Conservation (phyloP, 2,329 filamentous ascomycete genomes). For the Penicillium sp. region DNA sequence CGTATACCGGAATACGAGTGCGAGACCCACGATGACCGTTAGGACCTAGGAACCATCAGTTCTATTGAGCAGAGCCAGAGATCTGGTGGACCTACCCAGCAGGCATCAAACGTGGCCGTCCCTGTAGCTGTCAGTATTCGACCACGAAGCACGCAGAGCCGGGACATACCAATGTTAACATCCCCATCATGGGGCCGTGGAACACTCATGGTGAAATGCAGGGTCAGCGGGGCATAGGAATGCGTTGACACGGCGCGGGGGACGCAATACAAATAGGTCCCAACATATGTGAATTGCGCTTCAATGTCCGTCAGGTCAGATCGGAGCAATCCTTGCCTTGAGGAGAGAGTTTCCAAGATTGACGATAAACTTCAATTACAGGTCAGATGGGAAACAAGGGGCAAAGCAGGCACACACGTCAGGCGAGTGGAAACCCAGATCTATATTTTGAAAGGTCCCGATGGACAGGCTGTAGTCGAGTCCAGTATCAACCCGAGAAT, state of each 20-base stretch:
- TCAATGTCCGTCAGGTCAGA: not conserved
- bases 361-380: conserved; percentile 11
- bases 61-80: too few species aligned
- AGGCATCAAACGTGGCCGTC: conserved; percentile 17
- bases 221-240: not conserved
- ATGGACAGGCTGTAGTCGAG: not conserved
- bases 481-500: too few species aligned
- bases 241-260: not conserved
- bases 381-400: conserved; percentile 22
- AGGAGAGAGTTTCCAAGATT: not conserved
- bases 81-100: conserved; percentile 16
- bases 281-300: not conserved
- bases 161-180: conserved; percentile 22
- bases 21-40: conserved; percentile 20
- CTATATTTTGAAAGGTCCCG: not conserved
- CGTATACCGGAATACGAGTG: conserved; percentile 24
- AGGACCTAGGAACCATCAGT: conserved; percentile 14
- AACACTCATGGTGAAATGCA: conserved; percentile 17
- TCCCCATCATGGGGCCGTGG: conserved; percentile 21
- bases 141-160: not conserved
- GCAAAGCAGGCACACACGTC: not conserved
- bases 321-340: not conserved
- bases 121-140: conserved; percentile 10
- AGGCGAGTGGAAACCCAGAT: not conserved
- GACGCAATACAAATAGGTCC: conserved; percentile 7